Evolutionary conservation across 305 asterid genomes (phyloP).

Genomic region (Stenogyne calaminthoides): DNA sequence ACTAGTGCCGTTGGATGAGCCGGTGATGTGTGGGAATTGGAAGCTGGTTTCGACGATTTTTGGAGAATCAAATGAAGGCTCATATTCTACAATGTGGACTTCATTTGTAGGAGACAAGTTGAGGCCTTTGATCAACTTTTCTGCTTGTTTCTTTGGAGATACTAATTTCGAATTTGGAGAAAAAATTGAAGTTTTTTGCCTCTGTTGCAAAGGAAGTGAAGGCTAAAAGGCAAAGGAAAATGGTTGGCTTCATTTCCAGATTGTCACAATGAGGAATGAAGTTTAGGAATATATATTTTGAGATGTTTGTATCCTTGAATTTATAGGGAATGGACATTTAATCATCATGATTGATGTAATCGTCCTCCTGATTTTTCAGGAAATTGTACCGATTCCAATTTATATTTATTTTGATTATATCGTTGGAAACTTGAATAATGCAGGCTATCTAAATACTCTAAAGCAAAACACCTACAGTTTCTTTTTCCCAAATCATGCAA

Average conservation of each 20-base stretch:
- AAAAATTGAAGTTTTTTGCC: neutral
- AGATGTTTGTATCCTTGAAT: neutral
- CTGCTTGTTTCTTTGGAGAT: conserved; percentile 24
- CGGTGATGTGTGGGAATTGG: conserved; percentile 25
- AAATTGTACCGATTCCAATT: too few relatives aligned
- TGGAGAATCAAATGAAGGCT: neutral
- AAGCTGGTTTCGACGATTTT: conserved; percentile 28
- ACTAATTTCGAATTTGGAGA: neutral
- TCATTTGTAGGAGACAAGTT: conserved; percentile 33
- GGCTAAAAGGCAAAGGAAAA: conserved; percentile 14
- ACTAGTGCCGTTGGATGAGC: conserved; percentile 29
- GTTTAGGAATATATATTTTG: neutral
- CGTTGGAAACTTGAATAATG: too few relatives aligned
- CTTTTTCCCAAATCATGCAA: too few relatives aligned
- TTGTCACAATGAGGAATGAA: neutral
- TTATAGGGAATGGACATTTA: conserved; percentile 25
- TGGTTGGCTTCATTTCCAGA: conserved; percentile 18
- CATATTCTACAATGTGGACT: too few relatives aligned
- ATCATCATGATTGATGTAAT: neutral
- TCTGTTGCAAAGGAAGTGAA: conserved; percentile 9
- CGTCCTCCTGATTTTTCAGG: too few relatives aligned
- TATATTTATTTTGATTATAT: too few relatives aligned
- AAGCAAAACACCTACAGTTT: too few relatives aligned
- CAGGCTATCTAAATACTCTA: too few relatives aligned
- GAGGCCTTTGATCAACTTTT: conserved; percentile 29